Percentiles rank a stretch among this genome's conserved stretches.
These are phyloP conservation scores for Cordia subcordata DNA, from an alignment of 257 asterid genomes.

Conservation along the genomic window DNA sequence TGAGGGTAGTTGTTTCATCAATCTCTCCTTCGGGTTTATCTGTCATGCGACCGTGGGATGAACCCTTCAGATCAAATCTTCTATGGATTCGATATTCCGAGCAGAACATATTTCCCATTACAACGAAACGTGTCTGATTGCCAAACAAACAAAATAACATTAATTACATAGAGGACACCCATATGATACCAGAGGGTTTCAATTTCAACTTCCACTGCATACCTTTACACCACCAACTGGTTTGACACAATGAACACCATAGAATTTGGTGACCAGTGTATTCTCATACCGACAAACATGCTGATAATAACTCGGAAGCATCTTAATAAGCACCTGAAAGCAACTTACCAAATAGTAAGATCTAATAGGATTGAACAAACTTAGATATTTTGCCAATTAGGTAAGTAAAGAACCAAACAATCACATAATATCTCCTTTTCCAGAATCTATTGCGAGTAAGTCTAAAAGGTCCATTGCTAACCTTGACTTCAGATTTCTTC, in stretches of 20 bases:
- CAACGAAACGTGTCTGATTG: constrained; percentile 21
- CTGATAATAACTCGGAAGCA: constrained; percentile 58
- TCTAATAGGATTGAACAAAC: neutral
- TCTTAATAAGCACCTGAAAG: constrained; percentile 67
- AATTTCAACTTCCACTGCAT: neutral
- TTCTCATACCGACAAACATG: constrained; percentile 56
- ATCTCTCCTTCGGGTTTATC: constrained; percentile 24
- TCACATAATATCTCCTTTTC: neutral
- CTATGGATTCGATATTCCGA: constrained; percentile 18
- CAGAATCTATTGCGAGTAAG: neutral
- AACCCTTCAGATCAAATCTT: constrained; percentile 28
- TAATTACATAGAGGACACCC: neutral
- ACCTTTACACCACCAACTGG: constrained; percentile 68
- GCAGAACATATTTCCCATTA: constrained; percentile 28
- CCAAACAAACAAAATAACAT: neutral
- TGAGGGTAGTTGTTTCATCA: constrained; percentile 24
- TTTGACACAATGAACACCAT: constrained; percentile 70
- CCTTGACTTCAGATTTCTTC: constrained; percentile 72
- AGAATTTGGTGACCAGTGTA: constrained; percentile 62
- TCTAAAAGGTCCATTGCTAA: constrained; percentile 22
- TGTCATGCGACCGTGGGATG: constrained; percentile 24
- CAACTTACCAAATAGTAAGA: neutral
- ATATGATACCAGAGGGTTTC: neutral
- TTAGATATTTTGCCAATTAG: neutral
- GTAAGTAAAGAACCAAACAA: neutral